phyloP scores from a whole-genome alignment of 1,284 basidiomycete species.

The Apiotrichum laibachii region DNA sequence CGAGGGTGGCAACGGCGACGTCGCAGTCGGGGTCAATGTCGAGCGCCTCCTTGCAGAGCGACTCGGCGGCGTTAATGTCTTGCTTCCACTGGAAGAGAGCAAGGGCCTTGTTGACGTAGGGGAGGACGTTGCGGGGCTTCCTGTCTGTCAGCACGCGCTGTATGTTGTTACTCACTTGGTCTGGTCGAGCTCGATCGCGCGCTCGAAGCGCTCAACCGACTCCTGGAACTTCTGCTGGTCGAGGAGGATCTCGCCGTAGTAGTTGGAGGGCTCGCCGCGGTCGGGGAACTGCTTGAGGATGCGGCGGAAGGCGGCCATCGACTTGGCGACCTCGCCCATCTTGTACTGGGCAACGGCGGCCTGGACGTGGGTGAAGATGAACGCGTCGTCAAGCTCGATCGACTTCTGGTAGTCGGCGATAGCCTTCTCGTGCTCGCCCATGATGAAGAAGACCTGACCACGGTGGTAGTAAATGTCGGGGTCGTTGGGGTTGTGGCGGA shows the following conservation, averaged over 20 bases:
- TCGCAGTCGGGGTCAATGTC: constrained; percentile 89
- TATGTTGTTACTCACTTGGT: constrained; percentile 57
- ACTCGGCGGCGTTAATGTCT: constrained; percentile 77
- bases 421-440: constrained; percentile 81
- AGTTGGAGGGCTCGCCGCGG: constrained; percentile 81
- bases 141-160: constrained; percentile 34
- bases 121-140: constrained; percentile 73
- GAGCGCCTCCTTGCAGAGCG: constrained; percentile 83
- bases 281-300: constrained; percentile 78
- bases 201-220: constrained; percentile 92
- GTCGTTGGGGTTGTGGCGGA: constrained; percentile 76
- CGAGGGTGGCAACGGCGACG: constrained; percentile 91
- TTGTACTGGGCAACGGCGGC: constrained; percentile 97
- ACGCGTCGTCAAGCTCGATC: constrained; percentile 66
- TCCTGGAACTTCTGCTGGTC: constrained; percentile 90
- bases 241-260: constrained; percentile 91
- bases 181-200: constrained; percentile 84
- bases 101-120: constrained; percentile 95
- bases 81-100: constrained; percentile 95
- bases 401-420: constrained; percentile 89
- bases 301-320: constrained; percentile 84
- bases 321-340: constrained; percentile 68
- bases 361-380: constrained; percentile 69
- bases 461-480: constrained; percentile 99
- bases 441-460: constrained; percentile 97